Evolutionary conservation across 371 early-diverging fungal genomes (phyloP), one percentile per base, ranked within the genome.

Genomic region (Mycotypha africana): DNA sequence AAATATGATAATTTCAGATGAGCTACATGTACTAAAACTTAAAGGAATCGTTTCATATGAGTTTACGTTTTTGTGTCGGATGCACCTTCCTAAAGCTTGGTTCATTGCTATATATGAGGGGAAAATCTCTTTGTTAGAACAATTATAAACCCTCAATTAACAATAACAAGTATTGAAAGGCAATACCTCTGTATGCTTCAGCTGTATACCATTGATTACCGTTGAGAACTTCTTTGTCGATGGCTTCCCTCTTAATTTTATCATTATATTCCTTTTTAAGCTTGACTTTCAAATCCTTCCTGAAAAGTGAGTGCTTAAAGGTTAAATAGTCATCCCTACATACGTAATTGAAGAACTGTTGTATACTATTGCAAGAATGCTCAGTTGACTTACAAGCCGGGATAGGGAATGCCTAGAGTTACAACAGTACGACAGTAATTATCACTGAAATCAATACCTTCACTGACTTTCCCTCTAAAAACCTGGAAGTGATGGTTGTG

Each of bases 381-480:
- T 35, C 66, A n/a, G n/a, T n/a, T n/a, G n/a, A n/a, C n/a, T 58
- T 57, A 66, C 62, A 61, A 19, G 23, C 58, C 62, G 2, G 94
- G 94, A 50, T 65, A 98, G 0, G 98, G 98, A 47, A 98, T 91
- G n/a, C 98, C 94, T 14, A 93, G 65, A 0, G 86, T 74, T 23
- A 97, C 66, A 2, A 98, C 95, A 0, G 95, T 93, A 31, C 98
- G 79, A 32, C 91, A 91, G 33, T 82, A 77, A 30, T 78, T 64
- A 64, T 98, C 94, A 3, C 82, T 84, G 59, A 98, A 97, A 56
- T 98, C 96, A 38, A 96, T 86, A 8, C 98, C 98, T 62, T 98
- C 98, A 24, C 86, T 83, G 1, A 91, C 91, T 64, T 93, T 97
- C 3, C 98, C 98, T 21, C 96, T 71, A 55, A 82, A 93, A 1